These are phyloP conservation scores for Tuber microsphaerosporum DNA, from an alignment of 495 filamentous ascomycete species.

Conservation along the genomic window DNA sequence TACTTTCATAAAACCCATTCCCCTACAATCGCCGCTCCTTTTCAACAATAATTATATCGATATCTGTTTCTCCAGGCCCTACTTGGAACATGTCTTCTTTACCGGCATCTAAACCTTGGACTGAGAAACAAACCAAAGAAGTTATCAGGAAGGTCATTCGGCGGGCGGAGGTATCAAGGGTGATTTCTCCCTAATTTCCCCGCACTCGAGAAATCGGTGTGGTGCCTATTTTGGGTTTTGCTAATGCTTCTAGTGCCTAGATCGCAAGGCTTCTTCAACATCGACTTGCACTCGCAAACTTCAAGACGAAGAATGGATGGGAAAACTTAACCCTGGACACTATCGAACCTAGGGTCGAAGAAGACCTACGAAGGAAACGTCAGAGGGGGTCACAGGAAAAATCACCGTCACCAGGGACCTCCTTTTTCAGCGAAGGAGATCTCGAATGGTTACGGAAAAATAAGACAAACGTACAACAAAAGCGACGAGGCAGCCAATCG, in stretches of 20 bases:
- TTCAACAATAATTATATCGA: conserved; percentile 3
- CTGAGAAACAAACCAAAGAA: conserved; percentile 42
- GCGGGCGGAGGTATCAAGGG: conserved; percentile 41
- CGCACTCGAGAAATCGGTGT: conserved; percentile 19
- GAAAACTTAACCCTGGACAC: conserved; percentile 66
- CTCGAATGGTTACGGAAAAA: conserved; percentile 41
- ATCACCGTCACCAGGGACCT: conserved; percentile 33
- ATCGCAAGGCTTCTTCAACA: conserved; percentile 86
- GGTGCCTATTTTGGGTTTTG: conserved; percentile 24
- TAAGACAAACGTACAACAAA: conserved; percentile 24
- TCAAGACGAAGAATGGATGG: conserved; percentile 91
- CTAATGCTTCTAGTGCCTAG: conserved; percentile 47
- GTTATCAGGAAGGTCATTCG: conserved; percentile 41
- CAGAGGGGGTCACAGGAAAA: conserved; percentile 32
- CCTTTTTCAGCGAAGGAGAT: conserved; percentile 39
- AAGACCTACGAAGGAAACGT: conserved; percentile 61
- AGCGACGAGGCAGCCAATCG: conserved; percentile 34
- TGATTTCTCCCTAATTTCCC: conserved; percentile 23
- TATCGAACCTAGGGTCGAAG: conserved; percentile 68
- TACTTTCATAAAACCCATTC: neutral
- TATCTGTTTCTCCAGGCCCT: neutral
- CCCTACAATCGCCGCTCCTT: neutral
- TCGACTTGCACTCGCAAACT: conserved; percentile 86
- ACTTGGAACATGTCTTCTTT: conserved; percentile 34
- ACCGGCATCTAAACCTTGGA: conserved; percentile 35